phyloP scores from a whole-genome alignment of 1,284 basidiomycete genomes.

The Schizopora paradoxa region DNA sequence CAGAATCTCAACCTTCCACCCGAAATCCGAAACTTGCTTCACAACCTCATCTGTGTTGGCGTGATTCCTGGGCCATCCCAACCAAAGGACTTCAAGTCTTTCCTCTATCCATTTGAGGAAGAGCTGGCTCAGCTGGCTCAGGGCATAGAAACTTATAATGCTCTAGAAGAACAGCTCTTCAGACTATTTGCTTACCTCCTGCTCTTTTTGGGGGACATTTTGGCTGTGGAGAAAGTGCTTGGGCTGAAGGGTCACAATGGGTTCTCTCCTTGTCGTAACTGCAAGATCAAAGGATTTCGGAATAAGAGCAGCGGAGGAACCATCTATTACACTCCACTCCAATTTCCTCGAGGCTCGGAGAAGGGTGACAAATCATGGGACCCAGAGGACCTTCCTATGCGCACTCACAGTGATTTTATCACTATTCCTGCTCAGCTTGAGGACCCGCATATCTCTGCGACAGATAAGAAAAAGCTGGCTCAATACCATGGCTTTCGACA shows the following conservation, averaged over 20 bases:
- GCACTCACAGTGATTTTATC: constrained; percentile 19
- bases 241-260: constrained; percentile 30
- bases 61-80: constrained; percentile 32
- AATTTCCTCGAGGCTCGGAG: constrained; percentile 11
- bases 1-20: constrained; percentile 31
- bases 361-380: constrained; percentile 10
- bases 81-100: constrained; percentile 29
- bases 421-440: constrained; percentile 23
- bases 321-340: constrained; percentile 26
- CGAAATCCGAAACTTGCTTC: constrained; percentile 22
- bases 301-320: constrained; percentile 8
- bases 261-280: constrained; percentile 28
- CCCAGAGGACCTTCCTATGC: constrained; percentile 20
- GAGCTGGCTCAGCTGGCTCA: constrained; percentile 26
- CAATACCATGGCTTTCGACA: no score
- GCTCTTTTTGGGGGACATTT: constrained; percentile 28
- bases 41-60: constrained; percentile 27
- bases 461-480: no score
- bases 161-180: constrained; percentile 18
- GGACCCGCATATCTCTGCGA: no score
- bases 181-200: constrained; percentile 26
- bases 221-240: constrained; percentile 27
- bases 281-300: constrained; percentile 25
- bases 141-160: constrained; percentile 27
- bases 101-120: constrained; percentile 26